Base-by-base conservation (phyloP, 2,329 filamentous ascomycete species). In the Apiospora marii region DNA sequence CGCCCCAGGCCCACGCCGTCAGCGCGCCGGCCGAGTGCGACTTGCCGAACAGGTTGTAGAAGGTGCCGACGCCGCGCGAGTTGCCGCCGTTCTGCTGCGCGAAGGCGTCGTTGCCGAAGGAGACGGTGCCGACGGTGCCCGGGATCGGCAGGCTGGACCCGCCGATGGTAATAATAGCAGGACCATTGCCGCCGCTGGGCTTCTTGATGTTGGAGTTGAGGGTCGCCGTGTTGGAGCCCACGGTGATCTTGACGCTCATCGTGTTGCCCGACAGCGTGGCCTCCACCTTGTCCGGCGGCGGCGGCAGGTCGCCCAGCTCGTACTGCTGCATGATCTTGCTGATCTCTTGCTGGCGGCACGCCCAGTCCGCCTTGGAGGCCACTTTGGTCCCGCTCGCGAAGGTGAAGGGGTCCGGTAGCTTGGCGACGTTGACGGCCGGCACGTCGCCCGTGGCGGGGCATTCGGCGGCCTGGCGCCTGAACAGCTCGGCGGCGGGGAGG, bases 1-100 rank as follows among this genome's bases (percentile, higher is more conserved):
- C 88, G 72, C 87, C 90, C 89, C 89, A 92, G 12, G 89, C 87
- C 90, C 90, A 92, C 37, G 90, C 89, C 6, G 87, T 90, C 74
- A 90, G 81, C 8, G 89, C 89, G 70, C 88, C 87, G 19, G 89
- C 89, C 48, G 84, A 85, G 82, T 89, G 87, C 19, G 82, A 80
- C 70, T 82, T 84, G 64, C 89, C 89, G 76, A 90, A 90, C 6
- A 92, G 82, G 67, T 86, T 86, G 81, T 88, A 92, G 82, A 91
- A 92, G 71, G 85, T 84, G 73, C 90, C 90, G 74, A 85, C 82
- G 70, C 89, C 90, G 70, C 89, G 89, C 72, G 85, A 87, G 27
- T 78, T 78, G 48, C 79, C 75, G 69, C 80, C 82, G 16, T 77
- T 78, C 81, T 92, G 88, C 27, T 84, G 83, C 30, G 85, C 90